Conservation (phyloP, 2,329 filamentous ascomycete species). For the Ascomycota sp. region DNA sequence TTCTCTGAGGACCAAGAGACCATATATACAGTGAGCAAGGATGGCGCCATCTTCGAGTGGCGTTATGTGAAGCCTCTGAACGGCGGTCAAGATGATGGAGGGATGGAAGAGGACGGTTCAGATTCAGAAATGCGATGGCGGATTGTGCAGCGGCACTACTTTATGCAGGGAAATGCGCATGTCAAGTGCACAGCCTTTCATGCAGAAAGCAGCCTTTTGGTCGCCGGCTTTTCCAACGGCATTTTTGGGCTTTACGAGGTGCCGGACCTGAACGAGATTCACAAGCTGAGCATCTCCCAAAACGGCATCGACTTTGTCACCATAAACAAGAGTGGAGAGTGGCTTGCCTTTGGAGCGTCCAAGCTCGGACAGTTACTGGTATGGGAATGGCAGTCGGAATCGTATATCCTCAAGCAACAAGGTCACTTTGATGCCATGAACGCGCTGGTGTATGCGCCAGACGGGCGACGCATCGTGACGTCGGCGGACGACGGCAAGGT, state of each 20-base stretch:
- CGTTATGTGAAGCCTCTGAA: constrained; percentile 49
- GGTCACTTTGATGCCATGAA: constrained; percentile 96
- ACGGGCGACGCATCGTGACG: constrained; percentile 82
- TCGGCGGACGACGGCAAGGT: constrained; percentile 93
- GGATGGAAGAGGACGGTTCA: constrained; percentile 38
- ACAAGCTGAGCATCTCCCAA: constrained; percentile 83
- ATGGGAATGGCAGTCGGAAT: constrained; percentile 99
- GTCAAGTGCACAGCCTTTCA: constrained; percentile 87
- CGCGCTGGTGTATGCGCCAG: constrained; percentile 76
- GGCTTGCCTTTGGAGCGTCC: constrained; percentile 91
- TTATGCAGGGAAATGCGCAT: constrained; percentile 75
- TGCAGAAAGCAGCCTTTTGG: constrained; percentile 69
- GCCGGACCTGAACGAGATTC: constrained; percentile 88
- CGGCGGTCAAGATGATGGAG: constrained; percentile 34
- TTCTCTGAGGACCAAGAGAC: constrained; percentile 88
- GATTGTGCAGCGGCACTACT: constrained; percentile 79
- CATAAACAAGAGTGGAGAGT: constrained; percentile 86
- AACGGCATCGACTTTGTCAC: constrained; percentile 91
- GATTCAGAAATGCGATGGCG: constrained; percentile 62
- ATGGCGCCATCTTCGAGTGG: constrained; percentile 93
- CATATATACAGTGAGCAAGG: constrained; percentile 91
- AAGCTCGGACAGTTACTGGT: constrained; percentile 90
- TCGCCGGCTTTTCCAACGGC: constrained; percentile 88
- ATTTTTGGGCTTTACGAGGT: constrained; percentile 89
- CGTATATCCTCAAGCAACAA: constrained; percentile 95